Conservation (phyloP, 2,329 filamentous ascomycete species). For the Penicillium sp. region DNA sequence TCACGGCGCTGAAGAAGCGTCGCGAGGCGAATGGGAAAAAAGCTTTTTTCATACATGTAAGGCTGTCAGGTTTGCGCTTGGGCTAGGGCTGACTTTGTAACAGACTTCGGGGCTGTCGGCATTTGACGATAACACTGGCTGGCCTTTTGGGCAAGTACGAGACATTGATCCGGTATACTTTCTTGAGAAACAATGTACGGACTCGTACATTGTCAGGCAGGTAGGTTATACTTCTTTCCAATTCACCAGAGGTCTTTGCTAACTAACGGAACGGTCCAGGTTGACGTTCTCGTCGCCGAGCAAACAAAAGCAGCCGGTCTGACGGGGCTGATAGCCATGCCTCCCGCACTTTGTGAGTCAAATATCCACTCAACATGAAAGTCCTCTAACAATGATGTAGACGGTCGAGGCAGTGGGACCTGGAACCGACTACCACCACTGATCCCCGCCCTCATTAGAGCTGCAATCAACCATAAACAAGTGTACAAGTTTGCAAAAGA, state of each 20-base stretch:
- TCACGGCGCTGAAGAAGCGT: conserved; percentile 1
- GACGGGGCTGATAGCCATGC: conserved; percentile 4
- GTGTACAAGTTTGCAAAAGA: conserved; percentile 9
- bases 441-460: conserved; percentile 10
- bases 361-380: background rate
- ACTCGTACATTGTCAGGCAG: conserved; percentile 9
- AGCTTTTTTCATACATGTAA: conserved; percentile 5
- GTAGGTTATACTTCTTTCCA: background rate
- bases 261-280: background rate
- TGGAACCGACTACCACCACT: conserved; percentile 11
- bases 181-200: conserved; percentile 9
- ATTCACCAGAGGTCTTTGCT: background rate
- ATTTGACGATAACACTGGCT: conserved; percentile 1
- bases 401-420: conserved; percentile 7
- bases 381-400: background rate
- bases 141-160: background rate
- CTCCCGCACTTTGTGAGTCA: conserved; percentile 7
- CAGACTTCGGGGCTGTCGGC: conserved; percentile 2
- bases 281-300: conserved; percentile 10
- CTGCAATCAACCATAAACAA: conserved; percentile 4
- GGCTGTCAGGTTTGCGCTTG: background rate
- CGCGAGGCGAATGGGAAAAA: conserved; percentile 4
- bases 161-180: conserved; percentile 6
- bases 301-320: conserved; percentile 5
- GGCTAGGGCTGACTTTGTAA: background rate